Percentiles rank a stretch among this genome's conserved stretches.
These are phyloP conservation scores for Priceomyces carsonii DNA, from an alignment of 805 yeast genomes.

Conservation along the genomic window DNA sequence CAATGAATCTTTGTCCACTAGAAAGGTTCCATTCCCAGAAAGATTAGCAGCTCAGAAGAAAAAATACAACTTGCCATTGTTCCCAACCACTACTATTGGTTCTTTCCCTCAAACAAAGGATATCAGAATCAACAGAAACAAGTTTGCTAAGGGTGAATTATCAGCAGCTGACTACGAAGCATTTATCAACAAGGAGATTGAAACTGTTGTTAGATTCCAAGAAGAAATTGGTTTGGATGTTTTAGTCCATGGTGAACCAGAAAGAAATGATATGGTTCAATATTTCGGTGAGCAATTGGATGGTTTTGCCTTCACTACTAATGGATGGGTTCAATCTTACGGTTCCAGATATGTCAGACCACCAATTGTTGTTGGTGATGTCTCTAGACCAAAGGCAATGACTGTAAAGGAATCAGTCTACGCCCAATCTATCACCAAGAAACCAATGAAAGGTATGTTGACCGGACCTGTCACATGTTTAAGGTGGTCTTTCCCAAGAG, in stretches of 20 bases:
- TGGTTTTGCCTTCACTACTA: constrained; percentile 97
- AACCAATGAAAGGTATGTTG: constrained; percentile 99
- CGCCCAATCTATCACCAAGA: constrained; percentile 93
- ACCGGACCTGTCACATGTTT: constrained; percentile 99
- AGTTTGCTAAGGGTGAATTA: constrained; percentile 95
- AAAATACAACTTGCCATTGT: constrained; percentile 89
- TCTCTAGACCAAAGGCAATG: constrained; percentile 98
- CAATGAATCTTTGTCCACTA: constrained; percentile 73
- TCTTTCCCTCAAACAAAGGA: constrained; percentile 99
- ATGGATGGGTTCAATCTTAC: constrained; percentile 99
- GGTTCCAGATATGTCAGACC: constrained; percentile 99
- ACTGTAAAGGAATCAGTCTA: constrained; percentile 98
- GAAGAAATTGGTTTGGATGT: constrained; percentile 98
- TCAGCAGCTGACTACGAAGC: constrained; percentile 93
- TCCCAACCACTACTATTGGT: constrained; percentile 99
- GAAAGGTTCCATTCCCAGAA: constrained; percentile 82
- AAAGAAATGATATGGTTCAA: constrained; percentile 99
- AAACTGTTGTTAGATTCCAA: constrained; percentile 96
- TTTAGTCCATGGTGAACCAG: constrained; percentile 99
- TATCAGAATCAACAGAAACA: constrained; percentile 97
- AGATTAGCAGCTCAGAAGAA: constrained; percentile 88
- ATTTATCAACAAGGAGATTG: constrained; percentile 96
- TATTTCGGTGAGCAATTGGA: constrained; percentile 98
- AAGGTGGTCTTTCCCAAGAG: constrained; percentile 99
- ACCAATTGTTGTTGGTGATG: constrained; percentile 98